Evolutionary conservation across 257 asterid genomes (phyloP).

Genomic region (Solanum dulcamara): DNA sequence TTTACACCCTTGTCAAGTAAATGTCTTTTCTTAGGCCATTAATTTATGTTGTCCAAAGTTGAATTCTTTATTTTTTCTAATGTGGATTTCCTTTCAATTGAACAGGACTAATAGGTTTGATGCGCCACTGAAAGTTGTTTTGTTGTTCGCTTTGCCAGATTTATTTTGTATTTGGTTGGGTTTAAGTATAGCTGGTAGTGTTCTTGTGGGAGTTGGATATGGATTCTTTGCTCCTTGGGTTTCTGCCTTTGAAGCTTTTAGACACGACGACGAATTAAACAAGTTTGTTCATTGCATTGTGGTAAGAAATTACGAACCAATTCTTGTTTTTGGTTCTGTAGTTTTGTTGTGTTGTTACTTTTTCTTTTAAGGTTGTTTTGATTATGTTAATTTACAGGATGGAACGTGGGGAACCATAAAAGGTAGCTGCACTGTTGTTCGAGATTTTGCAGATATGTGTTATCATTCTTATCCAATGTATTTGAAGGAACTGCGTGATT

Average conservation of each 20-base stretch:
- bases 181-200: slow-evolving; percentile 69
- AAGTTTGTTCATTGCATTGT: slow-evolving; percentile 58
- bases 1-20: slow-evolving; percentile 74
- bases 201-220: slow-evolving; percentile 81
- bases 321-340: not conserved
- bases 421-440: slow-evolving; percentile 82
- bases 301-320: slow-evolving; percentile 29
- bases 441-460: slow-evolving; percentile 88
- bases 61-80: not conserved
- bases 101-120: slow-evolving; percentile 69
- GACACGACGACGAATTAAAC: slow-evolving; percentile 36
- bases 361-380: not conserved
- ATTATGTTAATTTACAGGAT: slow-evolving; percentile 31
- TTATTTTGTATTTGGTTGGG: slow-evolving; percentile 75
- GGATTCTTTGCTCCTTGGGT: slow-evolving; percentile 93
- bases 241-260: slow-evolving; percentile 86
- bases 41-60: not conserved
- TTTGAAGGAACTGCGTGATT: slow-evolving; percentile 42
- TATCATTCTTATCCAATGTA: slow-evolving; percentile 53
- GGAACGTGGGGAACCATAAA: slow-evolving; percentile 83
- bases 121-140: slow-evolving; percentile 65
- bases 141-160: slow-evolving; percentile 69
- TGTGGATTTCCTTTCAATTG: not conserved
- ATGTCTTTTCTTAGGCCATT: not conserved
- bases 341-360: not conserved